Base-by-base conservation (phyloP, 306 rosid genomes). In the Psophocarpus tetragonolobus region DNA sequence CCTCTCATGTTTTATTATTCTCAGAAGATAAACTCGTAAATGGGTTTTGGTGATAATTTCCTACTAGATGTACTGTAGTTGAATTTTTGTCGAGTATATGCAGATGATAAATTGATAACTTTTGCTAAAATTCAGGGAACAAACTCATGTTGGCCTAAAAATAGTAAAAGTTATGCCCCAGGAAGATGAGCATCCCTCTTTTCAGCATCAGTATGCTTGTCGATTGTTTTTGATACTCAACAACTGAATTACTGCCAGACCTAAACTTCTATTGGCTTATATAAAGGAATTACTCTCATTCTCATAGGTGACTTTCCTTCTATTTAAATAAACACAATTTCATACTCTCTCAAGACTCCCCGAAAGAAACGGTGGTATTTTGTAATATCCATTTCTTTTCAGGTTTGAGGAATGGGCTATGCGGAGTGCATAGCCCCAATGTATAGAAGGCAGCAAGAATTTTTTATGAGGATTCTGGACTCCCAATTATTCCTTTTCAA, bases 81-180 rank as follows among this genome's bases (percentile, higher is more conserved):
- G 45, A 65, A 9, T 73, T 50, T 17, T 32, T 70, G 38, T 32
- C 8, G 5, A 60, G 62, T 32, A 45, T 47, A 54, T 80, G 23
- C 73, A 71, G 17, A 80, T 51, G 33, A 73, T 48, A 60, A 65
- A 10, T 9, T 38, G 12, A 38, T 9, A 38, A 38, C 38, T 23
- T 47, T 75, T 90, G 73, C 62, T 51, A 50, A 63, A 47, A 74
- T 70, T 51, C 93, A 94, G 97, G 92, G 86, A 62, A 66, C 86
- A 66, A 78, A 83, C 50, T 82, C 94, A 71, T 94, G 98, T 87
- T 94, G 98, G 98, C 93, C 88, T 15, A 87, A 88, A 87, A 66
- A 81, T 84, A 58, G 77, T 84, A 58, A 75, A 77, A 65, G 51
- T 50, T 71, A 81, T 77, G 33, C 74, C 44, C 68, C 78, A 1